Evolutionary conservation across 73 alveolate genomes (phyloP), one percentile per base, ranked within the genome.

Genomic region (Paramecium sexaurelia): DNA sequence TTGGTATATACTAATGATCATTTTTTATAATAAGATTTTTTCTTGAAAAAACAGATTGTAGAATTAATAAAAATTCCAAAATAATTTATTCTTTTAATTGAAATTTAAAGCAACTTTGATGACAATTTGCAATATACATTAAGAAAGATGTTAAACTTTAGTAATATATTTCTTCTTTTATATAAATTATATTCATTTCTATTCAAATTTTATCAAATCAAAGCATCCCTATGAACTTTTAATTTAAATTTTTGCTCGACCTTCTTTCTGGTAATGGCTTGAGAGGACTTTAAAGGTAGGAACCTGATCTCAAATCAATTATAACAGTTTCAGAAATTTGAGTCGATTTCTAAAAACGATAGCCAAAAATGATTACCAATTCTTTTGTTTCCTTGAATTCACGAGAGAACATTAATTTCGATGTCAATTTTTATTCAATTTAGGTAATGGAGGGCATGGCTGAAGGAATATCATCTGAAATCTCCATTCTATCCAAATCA

Each of bases 211-310:
- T 45, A 45, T 45, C 57, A 45, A 45, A 61, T 61, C 83, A 61
- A 61, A 61, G 83, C 83, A 61, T 61, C 45, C 26, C 83, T 61
- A 61, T 61, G 47, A 61, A 61, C 24, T 61, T 61, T 61, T 61
- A 61, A 32, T 61, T 61, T 26, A 61, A 32, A 24, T 61, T 61
- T 32, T 32, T 26, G 43, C 83, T 61, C 33, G 83, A 61, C 9
- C 45, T 26, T 32, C 83, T 61, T 24, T 61, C 83, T 26, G 43
- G 7, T 15, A 61, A 7, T 32, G 83, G 83, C n/a, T 61, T 61
- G 22, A 61, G 43, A 22, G 83, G 83, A 11, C 83, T 61, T 29
- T 26, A 32, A 10, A 61, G 83, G 26, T 10, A 19, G 9, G 83
- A 13, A 61, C 45, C 83, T 26, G 83, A 61, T 61, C 83, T 61